Percentiles rank a stretch among this genome's conserved stretches.
Evolutionary conservation across 805 yeast genomes (phyloP).

Genomic region (Pichia scutulata): DNA sequence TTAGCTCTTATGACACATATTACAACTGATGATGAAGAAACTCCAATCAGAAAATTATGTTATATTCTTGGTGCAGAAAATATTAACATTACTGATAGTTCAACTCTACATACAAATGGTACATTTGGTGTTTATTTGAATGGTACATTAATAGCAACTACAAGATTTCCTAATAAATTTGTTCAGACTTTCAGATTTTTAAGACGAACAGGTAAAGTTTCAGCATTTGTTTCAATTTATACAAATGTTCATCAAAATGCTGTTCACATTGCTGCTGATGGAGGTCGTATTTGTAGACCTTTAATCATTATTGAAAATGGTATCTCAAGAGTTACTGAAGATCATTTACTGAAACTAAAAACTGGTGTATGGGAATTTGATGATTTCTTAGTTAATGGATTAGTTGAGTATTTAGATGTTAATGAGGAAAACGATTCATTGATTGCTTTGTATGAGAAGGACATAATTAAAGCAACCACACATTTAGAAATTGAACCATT

Average conservation of each 20-base stretch:
- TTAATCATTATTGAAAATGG: slow-evolving; percentile 79
- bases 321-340: slow-evolving; percentile 57
- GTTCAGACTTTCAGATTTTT: slow-evolving; percentile 69
- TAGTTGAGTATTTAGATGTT: slow-evolving; percentile 93
- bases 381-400: slow-evolving; percentile 76
- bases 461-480: slow-evolving; percentile 52
- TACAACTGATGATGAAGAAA: slow-evolving; percentile 96
- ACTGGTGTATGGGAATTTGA: slow-evolving; percentile 80
- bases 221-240: slow-evolving; percentile 87
- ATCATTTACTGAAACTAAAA: slow-evolving; percentile 57
- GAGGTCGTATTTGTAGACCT: slow-evolving; percentile 97
- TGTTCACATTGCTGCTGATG: slow-evolving; percentile 97
- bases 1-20: slow-evolving; percentile 97
- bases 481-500: slow-evolving; percentile 95
- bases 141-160: slow-evolving; percentile 90
- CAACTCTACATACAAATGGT: slow-evolving; percentile 67
- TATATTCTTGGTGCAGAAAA: slow-evolving; percentile 85
- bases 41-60: slow-evolving; percentile 72
- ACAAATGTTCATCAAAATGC: slow-evolving; percentile 85
- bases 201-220: slow-evolving; percentile 77
- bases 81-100: slow-evolving; percentile 71
- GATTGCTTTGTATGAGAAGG: slow-evolving; percentile 81
- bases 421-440: slow-evolving; percentile 94
- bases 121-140: slow-evolving; percentile 82
- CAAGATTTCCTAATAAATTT: slow-evolving; percentile 79